Evolutionary conservation across 2,329 filamentous ascomycete genomes (phyloP).

Genomic region (Penicillium sp.): DNA sequence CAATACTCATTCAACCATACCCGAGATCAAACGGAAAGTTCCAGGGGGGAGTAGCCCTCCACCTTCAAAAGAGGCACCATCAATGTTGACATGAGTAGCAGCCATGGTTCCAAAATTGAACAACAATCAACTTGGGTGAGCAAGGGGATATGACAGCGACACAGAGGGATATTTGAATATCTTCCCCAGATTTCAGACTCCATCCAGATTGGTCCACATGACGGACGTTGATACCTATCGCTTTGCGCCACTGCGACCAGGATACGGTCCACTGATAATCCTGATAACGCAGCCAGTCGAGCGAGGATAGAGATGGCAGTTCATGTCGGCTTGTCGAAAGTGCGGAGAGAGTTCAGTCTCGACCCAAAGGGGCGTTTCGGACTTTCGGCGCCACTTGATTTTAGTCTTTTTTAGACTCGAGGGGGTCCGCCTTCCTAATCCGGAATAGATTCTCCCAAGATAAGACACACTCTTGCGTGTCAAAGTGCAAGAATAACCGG

Average conservation of each 20-base stretch:
- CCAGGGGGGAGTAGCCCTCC: constrained; percentile 24
- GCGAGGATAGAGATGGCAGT: background rate
- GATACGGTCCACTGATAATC: background rate
- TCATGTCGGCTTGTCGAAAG: background rate
- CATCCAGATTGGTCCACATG: constrained; percentile 9
- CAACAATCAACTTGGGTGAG: background rate
- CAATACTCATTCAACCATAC: constrained; percentile 6
- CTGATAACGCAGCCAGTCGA: background rate
- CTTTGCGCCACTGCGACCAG: constrained; percentile 2
- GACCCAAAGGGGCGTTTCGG: background rate
- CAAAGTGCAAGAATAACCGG: background rate
- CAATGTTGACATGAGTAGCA: background rate
- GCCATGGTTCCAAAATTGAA: background rate
- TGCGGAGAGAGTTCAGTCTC: constrained; percentile 2
- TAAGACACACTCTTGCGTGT: background rate
- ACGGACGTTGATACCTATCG: background rate
- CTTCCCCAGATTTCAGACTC: background rate
- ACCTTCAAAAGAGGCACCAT: background rate
- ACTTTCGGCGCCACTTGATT: background rate
- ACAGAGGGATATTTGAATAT: constrained; percentile 12
- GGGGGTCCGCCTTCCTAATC: constrained; percentile 25
- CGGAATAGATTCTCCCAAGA: constrained; percentile 4
- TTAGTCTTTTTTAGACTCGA: background rate
- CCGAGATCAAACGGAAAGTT: constrained; percentile 29
- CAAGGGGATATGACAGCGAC: background rate